Evolutionary conservation across 2,329 filamentous ascomycete genomes (phyloP).

Genomic region (Ophiostoma quercus): DNA sequence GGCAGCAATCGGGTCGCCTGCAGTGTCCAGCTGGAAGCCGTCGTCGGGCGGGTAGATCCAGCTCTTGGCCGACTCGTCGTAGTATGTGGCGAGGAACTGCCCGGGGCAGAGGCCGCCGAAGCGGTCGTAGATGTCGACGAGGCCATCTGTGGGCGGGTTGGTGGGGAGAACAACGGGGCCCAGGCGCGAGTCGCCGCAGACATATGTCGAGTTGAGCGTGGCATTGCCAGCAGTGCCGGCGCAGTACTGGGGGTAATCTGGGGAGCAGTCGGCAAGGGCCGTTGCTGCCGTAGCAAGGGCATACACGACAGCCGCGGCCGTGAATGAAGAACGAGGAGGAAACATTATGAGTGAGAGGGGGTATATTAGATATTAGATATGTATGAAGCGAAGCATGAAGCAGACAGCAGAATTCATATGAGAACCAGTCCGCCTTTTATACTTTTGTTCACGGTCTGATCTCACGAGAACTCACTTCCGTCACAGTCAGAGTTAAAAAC

Average conservation of each 20-base stretch:
- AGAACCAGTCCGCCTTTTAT: background rate
- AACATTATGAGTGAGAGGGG: background rate
- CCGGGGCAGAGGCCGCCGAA: slow-evolving; percentile 40
- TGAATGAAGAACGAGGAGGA: background rate
- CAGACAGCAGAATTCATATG: background rate
- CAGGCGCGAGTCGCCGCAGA: background rate
- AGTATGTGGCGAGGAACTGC: slow-evolving; percentile 38
- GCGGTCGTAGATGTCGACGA: slow-evolving; percentile 33
- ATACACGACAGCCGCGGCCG: background rate
- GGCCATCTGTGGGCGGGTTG: slow-evolving; percentile 25
- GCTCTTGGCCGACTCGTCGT: slow-evolving; percentile 27
- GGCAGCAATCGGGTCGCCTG: slow-evolving; percentile 38
- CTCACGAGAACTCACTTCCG: background rate
- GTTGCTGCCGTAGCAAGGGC: background rate
- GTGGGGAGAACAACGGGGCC: background rate
- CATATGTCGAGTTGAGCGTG: background rate
- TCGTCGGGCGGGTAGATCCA: slow-evolving; percentile 39
- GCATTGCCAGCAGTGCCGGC: background rate
- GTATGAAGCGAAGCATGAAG: background rate
- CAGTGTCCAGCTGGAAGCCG: slow-evolving; percentile 40
- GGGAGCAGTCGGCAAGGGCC: background rate
- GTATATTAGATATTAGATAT: background rate
- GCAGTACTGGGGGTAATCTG: background rate
- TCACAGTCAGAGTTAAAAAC: background rate
- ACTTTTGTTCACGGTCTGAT: background rate